Evolutionary conservation across 768 basidiomycete genomes (phyloP).

Genomic region (Kwoniella bestiolae): DNA sequence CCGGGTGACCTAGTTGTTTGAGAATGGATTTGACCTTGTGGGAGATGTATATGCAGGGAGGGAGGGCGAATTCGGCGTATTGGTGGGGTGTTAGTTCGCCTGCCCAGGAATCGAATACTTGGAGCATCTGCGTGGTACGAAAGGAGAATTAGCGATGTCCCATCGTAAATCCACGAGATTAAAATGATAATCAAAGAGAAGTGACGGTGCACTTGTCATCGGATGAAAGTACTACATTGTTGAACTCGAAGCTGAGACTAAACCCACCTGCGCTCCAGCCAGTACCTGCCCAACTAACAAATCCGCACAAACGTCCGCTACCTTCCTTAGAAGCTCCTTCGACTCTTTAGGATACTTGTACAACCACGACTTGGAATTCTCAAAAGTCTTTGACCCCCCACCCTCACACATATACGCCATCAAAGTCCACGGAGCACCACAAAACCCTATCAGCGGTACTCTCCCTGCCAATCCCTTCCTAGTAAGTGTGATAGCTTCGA

Average conservation of each 20-base stretch:
- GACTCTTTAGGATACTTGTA: slow-evolving; percentile 87
- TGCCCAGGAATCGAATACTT: slow-evolving; percentile 97
- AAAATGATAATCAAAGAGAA: too few species aligned
- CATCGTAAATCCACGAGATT: neutral
- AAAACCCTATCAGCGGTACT: slow-evolving; percentile 96
- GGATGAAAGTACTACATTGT: too few species aligned
- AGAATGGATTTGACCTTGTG: slow-evolving; percentile 69
- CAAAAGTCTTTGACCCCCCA: slow-evolving; percentile 84
- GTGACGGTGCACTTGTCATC: too few species aligned
- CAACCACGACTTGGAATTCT: slow-evolving; percentile 91
- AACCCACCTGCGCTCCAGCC: slow-evolving; percentile 89
- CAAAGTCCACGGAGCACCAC: slow-evolving; percentile 96
- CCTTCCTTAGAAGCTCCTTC: slow-evolving; percentile 71
- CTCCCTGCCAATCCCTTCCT: slow-evolving; percentile 78
- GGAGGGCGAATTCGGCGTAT: slow-evolving; percentile 81
- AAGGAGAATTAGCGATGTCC: neutral
- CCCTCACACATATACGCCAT: slow-evolving; percentile 99
- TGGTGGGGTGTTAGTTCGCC: slow-evolving; percentile 88
- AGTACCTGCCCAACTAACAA: slow-evolving; percentile 89
- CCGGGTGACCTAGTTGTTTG: slow-evolving; percentile 62
- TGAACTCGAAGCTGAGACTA: neutral
- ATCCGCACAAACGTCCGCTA: slow-evolving; percentile 88
- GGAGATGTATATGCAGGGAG: slow-evolving; percentile 75
- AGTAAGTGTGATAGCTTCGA: slow-evolving; percentile 84
- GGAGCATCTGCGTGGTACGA: slow-evolving; percentile 69